Evolutionary conservation across 805 yeast species (phyloP), one percentile per base, ranked within the genome.

Genomic region (Sugiyamaella mastotermitis): DNA sequence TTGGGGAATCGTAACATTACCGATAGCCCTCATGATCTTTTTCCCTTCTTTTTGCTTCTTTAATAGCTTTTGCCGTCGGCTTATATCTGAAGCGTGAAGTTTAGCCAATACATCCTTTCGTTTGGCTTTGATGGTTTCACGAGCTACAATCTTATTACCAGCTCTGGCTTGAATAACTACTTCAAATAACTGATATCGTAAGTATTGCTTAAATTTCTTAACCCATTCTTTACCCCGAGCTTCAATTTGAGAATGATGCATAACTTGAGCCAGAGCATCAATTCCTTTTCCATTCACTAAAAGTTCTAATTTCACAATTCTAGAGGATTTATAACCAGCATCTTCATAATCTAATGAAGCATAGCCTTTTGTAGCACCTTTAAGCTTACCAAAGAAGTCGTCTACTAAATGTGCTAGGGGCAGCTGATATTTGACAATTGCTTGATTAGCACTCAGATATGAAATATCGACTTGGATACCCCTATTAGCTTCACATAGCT

Each of bases 261-360:
- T 74, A 3, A 90, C 88, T 37, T 83, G 88, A 0, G 97, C 85
- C 35, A 90, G 68, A 0, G 97, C 97, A 64, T 90, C 98, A 25
- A 90, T 82, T 15, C 94, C 76, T 31, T 68, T 75, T 2, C 96
- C 95, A 57, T 90, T 92, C 3, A 90, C 95, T 40, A 90, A 66
- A 31, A 92, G 68, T 56, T 90, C 97, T 64, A 90, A 64, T 55
- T 90, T 92, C 23, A 84, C 87, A 16, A 90, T 76, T 53, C 84
- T 87, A 1, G 94, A 76, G 23, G 75, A 72, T 47, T 66, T 71
- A 61, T 87, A 90, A 0, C 97, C 98, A 3, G 82, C 78, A 55
- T 90, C 97, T 51, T 92, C 97, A 54, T 90, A 90, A 61, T 90
- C 97, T 37, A 90, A 66, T 0, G 96, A 84, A 0, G 95, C 97